Conservation (phyloP, 2,329 filamentous ascomycete genomes). For the Graphilbum fragrans region DNA sequence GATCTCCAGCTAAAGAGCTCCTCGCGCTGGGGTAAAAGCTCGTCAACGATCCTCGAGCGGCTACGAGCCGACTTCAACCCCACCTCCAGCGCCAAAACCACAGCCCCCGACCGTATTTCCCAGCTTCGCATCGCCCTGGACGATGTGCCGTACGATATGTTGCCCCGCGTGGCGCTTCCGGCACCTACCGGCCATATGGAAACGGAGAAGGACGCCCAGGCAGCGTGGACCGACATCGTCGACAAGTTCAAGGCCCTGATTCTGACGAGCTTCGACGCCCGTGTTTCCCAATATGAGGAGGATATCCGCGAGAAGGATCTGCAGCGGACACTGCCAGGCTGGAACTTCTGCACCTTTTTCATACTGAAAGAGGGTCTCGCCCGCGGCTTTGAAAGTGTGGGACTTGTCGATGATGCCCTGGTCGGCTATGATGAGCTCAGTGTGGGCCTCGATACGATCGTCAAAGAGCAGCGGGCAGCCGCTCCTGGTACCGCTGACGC, state of each 20-base stretch:
- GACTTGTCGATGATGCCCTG: conserved; percentile 86
- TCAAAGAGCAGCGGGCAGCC: conserved; percentile 53
- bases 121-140: conserved; percentile 72
- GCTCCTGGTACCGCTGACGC: conserved; percentile 45
- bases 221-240: conserved; percentile 74
- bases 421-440: conserved; percentile 92
- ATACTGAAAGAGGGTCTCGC: conserved; percentile 93
- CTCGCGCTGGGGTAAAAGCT: conserved; percentile 32
- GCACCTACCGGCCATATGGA: conserved; percentile 56
- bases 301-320: conserved; percentile 91
- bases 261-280: conserved; percentile 75
- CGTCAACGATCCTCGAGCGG: conserved; percentile 69
- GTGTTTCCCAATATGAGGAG: conserved; percentile 90
- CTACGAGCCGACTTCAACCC: conserved; percentile 82
- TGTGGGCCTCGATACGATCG: conserved; percentile 70
- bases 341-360: conserved; percentile 99
- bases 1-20: conserved; percentile 30
- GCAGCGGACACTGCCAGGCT: conserved; percentile 77
- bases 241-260: conserved; percentile 80
- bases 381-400: conserved; percentile 89
- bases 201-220: conserved; percentile 63
- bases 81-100: conserved; percentile 56
- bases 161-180: conserved; percentile 50
- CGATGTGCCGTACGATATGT: conserved; percentile 52
- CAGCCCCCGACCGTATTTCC: conserved; percentile 58